Base-by-base conservation (phyloP, 2,329 filamentous ascomycete species). In the Tolypocladium pustulatum region DNA sequence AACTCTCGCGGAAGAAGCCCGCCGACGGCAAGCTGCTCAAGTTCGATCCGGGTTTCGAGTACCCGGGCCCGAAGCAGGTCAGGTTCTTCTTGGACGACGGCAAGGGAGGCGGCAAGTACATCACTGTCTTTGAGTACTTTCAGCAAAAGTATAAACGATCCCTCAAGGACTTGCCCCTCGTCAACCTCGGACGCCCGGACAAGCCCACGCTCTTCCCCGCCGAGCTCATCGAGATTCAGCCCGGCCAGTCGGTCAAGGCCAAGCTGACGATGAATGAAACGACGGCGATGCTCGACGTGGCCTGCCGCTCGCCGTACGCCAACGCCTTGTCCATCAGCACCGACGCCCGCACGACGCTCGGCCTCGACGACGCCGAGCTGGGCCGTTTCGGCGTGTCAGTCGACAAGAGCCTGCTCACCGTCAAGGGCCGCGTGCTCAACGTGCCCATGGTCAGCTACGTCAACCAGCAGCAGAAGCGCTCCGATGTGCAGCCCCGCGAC, bases 261-360 rank as follows among this genome's bases (percentile, higher is more conserved):
- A 84, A 85, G 65, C 75, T 92, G 20, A 78, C 69, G 0, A 75
- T 79, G 0, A 70, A 76, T 0, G 87, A 93, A 66, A 89, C 87
- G 0, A 76, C 80, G 0, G 66, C 74, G 0, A 92, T 94, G 89
- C 84, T 93, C 53, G 73, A 73, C 0, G 90, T 90, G 67, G 87
- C 90, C 1, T 89, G 87, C 58, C 81, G 87, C 4, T 74, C 74
- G 0, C 89, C 90, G 0, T 78, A 78, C 1, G 74, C 79, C 7
- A 95, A 93, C 63, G 88, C 86, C 0, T 67, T 77, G 1, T 88
- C 86, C 0, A 87, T 94, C 64, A 77, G 80, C 1, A 78, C 69
- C 0, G 77, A 79, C 10, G 87, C 83, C 2, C 78, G 84, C 30
- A 62, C 74, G 22, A 73, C 83, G 6, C 76, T 93, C 27, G 80